Conservation (phyloP, 345 rosid genomes). For the Bruguiera sexangula region DNA sequence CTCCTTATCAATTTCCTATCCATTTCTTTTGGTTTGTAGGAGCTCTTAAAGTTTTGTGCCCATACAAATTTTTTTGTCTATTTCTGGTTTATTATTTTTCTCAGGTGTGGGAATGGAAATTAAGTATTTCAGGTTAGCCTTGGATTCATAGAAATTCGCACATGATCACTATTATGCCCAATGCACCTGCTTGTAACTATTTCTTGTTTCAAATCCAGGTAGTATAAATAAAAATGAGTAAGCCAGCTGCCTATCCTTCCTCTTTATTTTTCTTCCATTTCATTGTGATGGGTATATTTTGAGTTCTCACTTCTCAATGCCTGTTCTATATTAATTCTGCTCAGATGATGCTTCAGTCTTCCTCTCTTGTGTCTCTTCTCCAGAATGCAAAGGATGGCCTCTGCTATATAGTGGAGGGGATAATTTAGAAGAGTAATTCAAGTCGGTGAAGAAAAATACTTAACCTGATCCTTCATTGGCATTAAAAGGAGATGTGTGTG, state of each 20-base stretch:
- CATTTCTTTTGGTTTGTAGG: neutral
- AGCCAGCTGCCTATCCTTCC: neutral
- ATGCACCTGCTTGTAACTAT: neutral
- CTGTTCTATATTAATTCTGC: neutral
- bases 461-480: neutral
- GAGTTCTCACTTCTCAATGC: neutral
- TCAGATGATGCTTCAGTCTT: neutral
- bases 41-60: neutral
- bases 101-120: neutral
- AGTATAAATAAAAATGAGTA: neutral
- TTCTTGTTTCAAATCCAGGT: neutral
- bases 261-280: neutral
- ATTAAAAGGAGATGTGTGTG: neutral
- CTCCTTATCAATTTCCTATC: conserved; percentile 3
- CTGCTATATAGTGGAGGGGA: neutral
- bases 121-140: neutral
- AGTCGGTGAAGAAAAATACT: neutral
- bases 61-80: neutral
- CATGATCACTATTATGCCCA: neutral
- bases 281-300: neutral
- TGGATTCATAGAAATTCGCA: neutral
- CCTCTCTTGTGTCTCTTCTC: neutral
- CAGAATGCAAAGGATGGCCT: neutral
- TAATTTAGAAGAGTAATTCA: neutral
- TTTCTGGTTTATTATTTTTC: neutral